Base-by-base conservation (phyloP, 768 basidiomycete species). In the Amanita rubescens region DNA sequence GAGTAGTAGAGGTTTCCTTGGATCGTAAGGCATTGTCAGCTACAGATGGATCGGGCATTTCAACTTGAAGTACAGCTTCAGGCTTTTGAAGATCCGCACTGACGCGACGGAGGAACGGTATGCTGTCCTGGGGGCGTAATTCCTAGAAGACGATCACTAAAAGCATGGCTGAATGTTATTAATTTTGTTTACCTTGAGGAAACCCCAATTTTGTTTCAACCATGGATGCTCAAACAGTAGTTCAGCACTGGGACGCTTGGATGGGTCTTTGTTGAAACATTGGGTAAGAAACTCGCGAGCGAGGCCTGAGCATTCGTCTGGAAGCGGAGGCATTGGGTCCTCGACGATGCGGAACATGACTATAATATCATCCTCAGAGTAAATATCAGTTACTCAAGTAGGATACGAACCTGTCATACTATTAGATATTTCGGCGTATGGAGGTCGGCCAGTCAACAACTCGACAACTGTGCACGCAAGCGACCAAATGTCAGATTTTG, bases 321-420 rank as follows among this genome's bases (percentile, higher is more conserved):
- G 95, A 39, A 96, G 68, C 2, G 91, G 91, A 25, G 95, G 94
- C 74, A 80, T 84, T 7, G 81, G 80, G 61, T 96, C 94, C 62
- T 96, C 94, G 24, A 99, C 95, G 63, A 99, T 97, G 24, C 87
- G 87, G 73, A 93, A 99, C 89, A 99, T 94, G 49, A 97, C 95
- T 88, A 60, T 51, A 53, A 64, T 60, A 51, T 42, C 54, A 35
- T 46, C 49, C 38, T 54, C 19, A 55, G 8, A 32, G 27, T 3
- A 55, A 45, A 51, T 52, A 32, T 46, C 39, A 22, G 54, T n/a
- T 37, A 51, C 57, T 39, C 41, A 51, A 41, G 54, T 60, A 48
- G 27, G 55, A 50, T 59, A 63, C 75, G 51, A 60, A 92, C 92
- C 93, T 8, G 91, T 83, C 90, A 96, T 91, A 66, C 81, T 83